Evolutionary conservation across 495 filamentous ascomycete genomes (phyloP), one percentile per base, ranked within the genome.

Genomic region (Amphirosellinia nigrospora): DNA sequence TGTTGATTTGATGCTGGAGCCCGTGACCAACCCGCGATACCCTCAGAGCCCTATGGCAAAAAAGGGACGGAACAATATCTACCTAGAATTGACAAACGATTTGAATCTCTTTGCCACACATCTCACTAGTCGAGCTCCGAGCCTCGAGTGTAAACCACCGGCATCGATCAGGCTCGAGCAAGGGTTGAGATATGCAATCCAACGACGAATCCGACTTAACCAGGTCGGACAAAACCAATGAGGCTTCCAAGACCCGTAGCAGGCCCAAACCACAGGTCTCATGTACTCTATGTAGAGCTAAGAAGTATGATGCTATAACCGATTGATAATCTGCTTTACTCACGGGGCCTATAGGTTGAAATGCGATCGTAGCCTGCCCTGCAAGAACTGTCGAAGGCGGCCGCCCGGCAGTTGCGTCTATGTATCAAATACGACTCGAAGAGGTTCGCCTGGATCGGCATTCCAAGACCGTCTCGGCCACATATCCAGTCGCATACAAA

Each of bases 241-340:
- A 52, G 9, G 48, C 15, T 21, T 48, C 45, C 0, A 48, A 21
- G 7, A 9, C 45, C 45, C 48, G 48, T 26, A 52, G 48, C 15
- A 52, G 48, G 15, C 48, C 48, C 23, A 52, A 52, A 13, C 48
- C 48, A 52, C 48, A 52, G 21, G 9, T 52, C 48, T 52, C 48
- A 26, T 52, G 48, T 52, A 52, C 48, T 52, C 48, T 26, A 52
- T 52, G 48, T 23, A 52, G 48, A 52, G 48, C 48, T 13, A 52
- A 52, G 21, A 52, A 52, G 48, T 52, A 52, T 28, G 21, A 0
- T 28, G 26, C 48, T 52, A 52, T 28, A 26, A 13, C 23, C 5
- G 10, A 15, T 26, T 26, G 48, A 26, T 52, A 4, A 26, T 10
- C 23, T 10, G 21, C 21, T 52, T 13, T 26, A 3, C 48, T 52